Evolutionary conservation across 345 rosid genomes (phyloP), one percentile per base, ranked within the genome.

Genomic region (Salix purpurea): DNA sequence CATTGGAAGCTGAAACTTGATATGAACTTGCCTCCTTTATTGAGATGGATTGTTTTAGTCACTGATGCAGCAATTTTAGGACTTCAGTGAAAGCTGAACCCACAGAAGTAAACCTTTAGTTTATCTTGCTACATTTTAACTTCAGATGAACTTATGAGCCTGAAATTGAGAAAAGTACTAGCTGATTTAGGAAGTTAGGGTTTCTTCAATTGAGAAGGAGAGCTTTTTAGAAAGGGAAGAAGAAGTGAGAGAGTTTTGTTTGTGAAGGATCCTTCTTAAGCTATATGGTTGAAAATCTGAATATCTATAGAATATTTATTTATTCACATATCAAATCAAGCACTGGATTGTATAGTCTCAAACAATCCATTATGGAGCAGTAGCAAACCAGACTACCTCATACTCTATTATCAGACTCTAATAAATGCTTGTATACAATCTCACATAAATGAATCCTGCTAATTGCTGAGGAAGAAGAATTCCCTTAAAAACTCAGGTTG

Each of bases 271-370:
- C 62, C 62, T 58, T 10, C 28, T n/a, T 28, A n/a, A n/a, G 28
- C 62, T 23, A 58, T n/a, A 3, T 12, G 3, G 4, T 39, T 48
- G 24, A 69, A 48, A 70, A 44, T 60, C 19, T 14, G 37, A 2
- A 64, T 74, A 26, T 61, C 18, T 34, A 65, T 36, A 28, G 42
- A 72, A 52, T 54, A 69, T 71, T 72, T 80, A 67, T 68, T 77
- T 83, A 66, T 68, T 24, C 65, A 70, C 58, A 71, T 74, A 14
- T 67, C 39, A 36, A 78, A 82, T 70, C 78, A 84, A 74, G 67
- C 75, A 60, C 74, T 74, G 48, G 32, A 58, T n/a, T 8, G 58
- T 78, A 72, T 79, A 65, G 14, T 70, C 48, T 69, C 64, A 73
- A 68, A 66, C 73, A 65, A 39, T 40, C 68, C 64, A 73, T 50